Conservation (phyloP, 1,284 basidiomycete genomes). For the Erythrobasidium hasegawianum region DNA sequence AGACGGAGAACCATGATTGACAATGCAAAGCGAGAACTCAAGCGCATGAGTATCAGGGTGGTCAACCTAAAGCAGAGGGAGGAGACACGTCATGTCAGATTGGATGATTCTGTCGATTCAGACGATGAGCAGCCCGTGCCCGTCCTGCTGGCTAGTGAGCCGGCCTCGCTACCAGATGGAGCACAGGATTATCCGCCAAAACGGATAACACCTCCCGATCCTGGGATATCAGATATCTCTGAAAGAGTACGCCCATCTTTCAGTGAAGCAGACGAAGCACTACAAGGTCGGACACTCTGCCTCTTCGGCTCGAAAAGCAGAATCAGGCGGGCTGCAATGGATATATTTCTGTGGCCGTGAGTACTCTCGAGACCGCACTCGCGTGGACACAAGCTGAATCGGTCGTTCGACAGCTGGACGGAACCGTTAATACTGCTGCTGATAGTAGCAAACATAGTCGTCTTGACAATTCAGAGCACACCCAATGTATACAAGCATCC, state of each 20-base stretch:
- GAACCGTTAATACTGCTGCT: constrained; percentile 78
- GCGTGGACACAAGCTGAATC: neutral
- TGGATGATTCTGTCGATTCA: constrained; percentile 3
- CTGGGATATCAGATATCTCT: neutral
- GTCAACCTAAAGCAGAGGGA: constrained; percentile 27
- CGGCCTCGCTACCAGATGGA: neutral
- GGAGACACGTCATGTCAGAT: constrained; percentile 2
- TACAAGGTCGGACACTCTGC: constrained; percentile 65
- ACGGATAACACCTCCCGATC: neutral
- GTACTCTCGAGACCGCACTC: constrained; percentile 46
- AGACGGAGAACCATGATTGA: constrained; percentile 16
- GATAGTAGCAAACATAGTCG: constrained; percentile 78
- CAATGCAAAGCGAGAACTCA: constrained; percentile 1
- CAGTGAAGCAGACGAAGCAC: neutral
- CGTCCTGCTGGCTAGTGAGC: neutral
- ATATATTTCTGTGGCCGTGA: constrained; percentile 63
- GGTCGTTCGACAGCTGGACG: constrained; percentile 56
- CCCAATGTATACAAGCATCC: constrained; percentile 54
- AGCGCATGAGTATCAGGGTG: constrained; percentile 25
- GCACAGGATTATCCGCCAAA: neutral
- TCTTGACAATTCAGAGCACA: constrained; percentile 75
- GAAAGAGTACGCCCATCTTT: neutral
- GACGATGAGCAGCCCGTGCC: neutral
- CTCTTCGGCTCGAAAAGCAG: constrained; percentile 66
- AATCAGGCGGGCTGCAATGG: constrained; percentile 55